phyloP scores from a whole-genome alignment of 2,329 filamentous ascomycete genomes.

The Fusarium pilosicola region DNA sequence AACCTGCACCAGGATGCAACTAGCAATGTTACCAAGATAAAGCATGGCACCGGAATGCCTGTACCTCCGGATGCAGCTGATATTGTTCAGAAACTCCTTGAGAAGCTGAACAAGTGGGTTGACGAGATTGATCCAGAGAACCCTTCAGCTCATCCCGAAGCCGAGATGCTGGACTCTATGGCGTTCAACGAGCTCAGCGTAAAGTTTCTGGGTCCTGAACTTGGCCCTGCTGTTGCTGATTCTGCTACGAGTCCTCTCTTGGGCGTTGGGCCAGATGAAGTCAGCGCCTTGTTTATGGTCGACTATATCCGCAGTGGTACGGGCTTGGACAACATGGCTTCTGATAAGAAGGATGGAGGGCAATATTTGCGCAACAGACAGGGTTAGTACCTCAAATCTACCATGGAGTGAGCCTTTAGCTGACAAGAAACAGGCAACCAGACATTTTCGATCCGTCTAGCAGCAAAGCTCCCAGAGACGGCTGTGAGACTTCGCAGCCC shows the following conservation, averaged over 20 bases:
- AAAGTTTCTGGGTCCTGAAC: conserved; percentile 5
- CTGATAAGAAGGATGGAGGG: conserved; percentile 33
- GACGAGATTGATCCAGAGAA: conserved; percentile 11
- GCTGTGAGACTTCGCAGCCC: conserved; percentile 29
- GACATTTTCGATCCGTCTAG: conserved; percentile 24
- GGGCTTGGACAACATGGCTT: conserved; percentile 32
- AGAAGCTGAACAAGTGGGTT: conserved; percentile 15
- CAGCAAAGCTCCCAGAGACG: conserved; percentile 15
- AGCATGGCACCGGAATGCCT: conserved; percentile 11
- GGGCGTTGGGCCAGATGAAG: conserved; percentile 33
- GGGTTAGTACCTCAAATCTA: conserved; percentile 1
- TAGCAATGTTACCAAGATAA: conserved; percentile 15
- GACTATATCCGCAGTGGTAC: conserved; percentile 34
- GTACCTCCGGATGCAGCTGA: conserved; percentile 12
- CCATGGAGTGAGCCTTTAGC: not conserved
- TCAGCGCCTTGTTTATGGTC: conserved; percentile 35
- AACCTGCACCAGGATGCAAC: conserved; percentile 14
- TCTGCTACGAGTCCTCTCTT: conserved; percentile 15
- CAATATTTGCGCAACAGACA: conserved; percentile 41
- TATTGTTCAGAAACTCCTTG: conserved; percentile 1
- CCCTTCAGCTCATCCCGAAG: conserved; percentile 9
- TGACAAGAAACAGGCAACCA: conserved; percentile 23
- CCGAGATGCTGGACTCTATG: conserved; percentile 16
- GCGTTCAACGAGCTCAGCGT: conserved; percentile 11
- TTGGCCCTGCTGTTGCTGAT: conserved; percentile 12